A percentile compares a stretch with the other conserved stretches of the same genome.
phyloP scores from a whole-genome alignment of 169 alveolate genomes.

The Plasmodium vivax region DNA sequence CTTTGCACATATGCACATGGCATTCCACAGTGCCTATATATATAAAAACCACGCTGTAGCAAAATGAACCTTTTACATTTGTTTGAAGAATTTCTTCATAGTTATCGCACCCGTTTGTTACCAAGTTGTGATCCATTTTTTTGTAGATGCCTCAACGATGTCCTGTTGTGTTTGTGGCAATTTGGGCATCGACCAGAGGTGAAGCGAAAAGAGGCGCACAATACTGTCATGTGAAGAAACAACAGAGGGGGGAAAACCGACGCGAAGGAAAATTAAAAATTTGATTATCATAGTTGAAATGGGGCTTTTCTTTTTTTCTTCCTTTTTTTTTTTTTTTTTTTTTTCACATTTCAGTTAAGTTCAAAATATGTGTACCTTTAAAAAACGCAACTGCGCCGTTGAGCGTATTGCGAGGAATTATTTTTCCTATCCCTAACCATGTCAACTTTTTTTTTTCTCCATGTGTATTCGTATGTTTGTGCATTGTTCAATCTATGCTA shows the following conservation, averaged over 20 bases:
- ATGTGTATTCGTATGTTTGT: background rate
- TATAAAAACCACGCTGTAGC: background rate
- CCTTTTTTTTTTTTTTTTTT: too few species aligned
- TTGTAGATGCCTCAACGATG: background rate
- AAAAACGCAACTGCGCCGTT: background rate
- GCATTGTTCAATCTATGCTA: background rate
- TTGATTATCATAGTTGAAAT: background rate
- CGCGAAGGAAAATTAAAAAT: background rate
- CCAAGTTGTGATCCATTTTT: slow-evolving; percentile 24
- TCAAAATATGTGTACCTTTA: background rate
- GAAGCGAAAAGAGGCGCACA: background rate
- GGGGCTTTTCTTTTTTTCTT: background rate
- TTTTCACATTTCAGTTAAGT: background rate
- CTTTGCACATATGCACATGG: background rate
- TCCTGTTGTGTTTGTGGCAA: background rate
- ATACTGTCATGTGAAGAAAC: background rate
- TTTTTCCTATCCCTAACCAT: background rate
- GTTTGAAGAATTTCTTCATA: slow-evolving; percentile 44
- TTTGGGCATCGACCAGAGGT: background rate
- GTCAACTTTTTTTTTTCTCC: background rate
- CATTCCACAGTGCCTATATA: background rate
- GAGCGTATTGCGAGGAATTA: background rate
- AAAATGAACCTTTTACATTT: slow-evolving; percentile 49
- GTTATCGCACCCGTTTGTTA: slow-evolving; percentile 1
- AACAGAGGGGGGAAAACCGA: background rate